Base-by-base conservation (phyloP, 305 asterid genomes). In the Fraxinus velutina region DNA sequence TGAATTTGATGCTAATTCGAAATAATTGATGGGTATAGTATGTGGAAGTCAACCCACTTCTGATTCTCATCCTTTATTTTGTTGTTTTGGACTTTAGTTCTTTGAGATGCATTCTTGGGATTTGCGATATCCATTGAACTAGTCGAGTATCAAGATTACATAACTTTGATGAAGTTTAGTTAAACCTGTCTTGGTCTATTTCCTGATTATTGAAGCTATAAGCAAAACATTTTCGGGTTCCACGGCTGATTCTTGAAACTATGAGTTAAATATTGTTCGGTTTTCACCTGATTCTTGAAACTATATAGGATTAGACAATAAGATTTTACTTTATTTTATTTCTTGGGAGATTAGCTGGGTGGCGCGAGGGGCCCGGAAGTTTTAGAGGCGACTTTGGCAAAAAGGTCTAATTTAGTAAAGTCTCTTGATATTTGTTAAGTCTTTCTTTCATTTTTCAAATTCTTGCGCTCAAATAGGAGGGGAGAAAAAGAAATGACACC, bases 401-500 rank as follows among this genome's bases (percentile, higher is more conserved):
- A 55, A 10, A 6, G 27, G 80, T 68, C 37, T 39, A n/a, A 78
- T 73, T 78, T 22, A 22, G 73, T 30, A 32, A 24, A 29, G 30
- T 17, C 73, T 80, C 21, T 24, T 9, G 30, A 27, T 27, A 27
- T 0, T 27, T 22, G 13, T 68, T 70, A 32, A 32, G n/a, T 64
- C 57, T 10, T 13, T 52, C 8, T 17, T 32, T 17, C 32, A 74
- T 9, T 76, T 84, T 78, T 32, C 30, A 78, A 75, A 78, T 83
- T 47, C 2, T 77, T 60, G 86, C 44, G 83, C 62, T 81, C 77
- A 79, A 21, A 83, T 86, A 93, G 97, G 88, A 76, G 4, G 89
- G 92, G 79, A 77, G 90, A 84, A 87, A 86, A 81, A 84, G 78
- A 74, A 77, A 85, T 77, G 91, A 75, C 75, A 77, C 81, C 79